Percentiles rank a stretch among this genome's conserved stretches.
These are phyloP conservation scores for Dioscorea cayenensis DNA, from an alignment of 116 monocot species.

Conservation along the genomic window DNA sequence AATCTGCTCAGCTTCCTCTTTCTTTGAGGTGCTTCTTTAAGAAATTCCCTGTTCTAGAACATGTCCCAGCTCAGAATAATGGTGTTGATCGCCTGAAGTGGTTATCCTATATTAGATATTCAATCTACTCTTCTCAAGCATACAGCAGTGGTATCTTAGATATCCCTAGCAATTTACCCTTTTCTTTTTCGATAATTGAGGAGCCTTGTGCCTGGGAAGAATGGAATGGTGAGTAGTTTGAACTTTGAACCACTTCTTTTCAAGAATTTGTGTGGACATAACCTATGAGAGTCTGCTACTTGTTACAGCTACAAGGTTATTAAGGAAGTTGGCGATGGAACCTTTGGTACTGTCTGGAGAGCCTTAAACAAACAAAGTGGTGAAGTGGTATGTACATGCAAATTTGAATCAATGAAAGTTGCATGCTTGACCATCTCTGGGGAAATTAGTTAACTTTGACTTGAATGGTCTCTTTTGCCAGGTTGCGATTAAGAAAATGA, in stretches of 20 bases:
- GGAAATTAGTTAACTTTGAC: neutral
- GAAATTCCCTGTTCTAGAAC: neutral
- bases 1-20: neutral
- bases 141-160: neutral
- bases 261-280: neutral
- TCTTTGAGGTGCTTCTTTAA: neutral
- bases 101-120: neutral
- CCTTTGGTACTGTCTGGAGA: constrained; percentile 82
- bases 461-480: constrained; percentile 3
- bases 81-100: neutral
- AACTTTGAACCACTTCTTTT: neutral
- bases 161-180: neutral
- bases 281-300: neutral
- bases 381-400: constrained; percentile 48
- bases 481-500: constrained; percentile 78
- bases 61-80: neutral
- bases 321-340: constrained; percentile 86
- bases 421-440: neutral
- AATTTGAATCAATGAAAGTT: neutral
- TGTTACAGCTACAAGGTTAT: constrained; percentile 56
- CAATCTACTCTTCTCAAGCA: neutral
- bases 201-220: neutral
- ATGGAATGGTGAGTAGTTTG: constrained; percentile 19
- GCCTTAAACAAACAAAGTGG: constrained; percentile 65
- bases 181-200: constrained; percentile 2